Conservation (phyloP, 1,284 basidiomycete species). For the Malassezia japonica region DNA sequence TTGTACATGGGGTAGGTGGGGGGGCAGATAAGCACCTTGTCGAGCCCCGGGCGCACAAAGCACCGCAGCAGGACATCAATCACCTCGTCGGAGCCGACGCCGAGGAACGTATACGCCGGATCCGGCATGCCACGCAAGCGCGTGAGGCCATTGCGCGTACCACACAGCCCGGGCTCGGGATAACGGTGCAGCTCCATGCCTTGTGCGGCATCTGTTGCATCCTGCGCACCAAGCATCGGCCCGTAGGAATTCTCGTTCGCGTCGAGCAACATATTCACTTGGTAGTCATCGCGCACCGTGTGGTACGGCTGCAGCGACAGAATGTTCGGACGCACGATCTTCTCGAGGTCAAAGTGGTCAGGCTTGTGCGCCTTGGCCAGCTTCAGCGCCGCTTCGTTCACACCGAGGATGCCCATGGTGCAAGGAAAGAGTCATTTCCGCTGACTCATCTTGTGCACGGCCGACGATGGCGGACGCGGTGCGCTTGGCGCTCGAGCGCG, state of each 20-base stretch:
- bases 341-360: constrained; percentile 43
- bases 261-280: constrained; percentile 83
- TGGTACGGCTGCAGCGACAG: constrained; percentile 83
- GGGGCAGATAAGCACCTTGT: constrained; percentile 61
- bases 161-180: constrained; percentile 70
- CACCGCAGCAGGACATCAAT: constrained; percentile 90
- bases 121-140: constrained; percentile 51
- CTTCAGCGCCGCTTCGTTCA: constrained; percentile 5
- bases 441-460: not conserved
- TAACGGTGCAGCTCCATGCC: constrained; percentile 62
- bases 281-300: constrained; percentile 92
- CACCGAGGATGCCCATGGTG: constrained; percentile 12
- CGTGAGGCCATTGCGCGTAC: constrained; percentile 69
- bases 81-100: constrained; percentile 93
- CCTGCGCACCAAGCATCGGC: constrained; percentile 49
- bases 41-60: constrained; percentile 68
- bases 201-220: not conserved
- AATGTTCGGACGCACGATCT: constrained; percentile 79
- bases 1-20: constrained; percentile 98
- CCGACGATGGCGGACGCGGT: not conserved
- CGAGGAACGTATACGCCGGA: constrained; percentile 67
- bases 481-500: constrained; percentile 8
- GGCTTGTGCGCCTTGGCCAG: constrained; percentile 37
- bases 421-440: too few species aligned
- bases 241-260: constrained; percentile 95